A percentile compares a stretch with the other conserved stretches of the same genome.
These are phyloP conservation scores for Fusarium sp. DNA, from an alignment of 2,329 filamentous ascomycete species.

Conservation along the genomic window DNA sequence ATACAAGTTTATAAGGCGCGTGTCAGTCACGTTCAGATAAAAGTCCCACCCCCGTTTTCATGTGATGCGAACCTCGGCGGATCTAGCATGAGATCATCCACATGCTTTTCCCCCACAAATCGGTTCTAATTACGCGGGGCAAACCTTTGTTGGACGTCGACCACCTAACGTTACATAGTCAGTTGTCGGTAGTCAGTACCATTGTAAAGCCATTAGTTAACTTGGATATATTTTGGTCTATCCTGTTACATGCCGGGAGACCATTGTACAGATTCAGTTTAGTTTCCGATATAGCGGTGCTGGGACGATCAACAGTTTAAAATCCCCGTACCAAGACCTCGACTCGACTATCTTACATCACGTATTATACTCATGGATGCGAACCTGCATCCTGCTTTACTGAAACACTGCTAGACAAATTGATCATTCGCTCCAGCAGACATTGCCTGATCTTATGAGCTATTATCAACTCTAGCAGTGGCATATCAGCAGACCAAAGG, in stretches of 20 bases:
- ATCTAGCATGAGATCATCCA: conserved; percentile 30
- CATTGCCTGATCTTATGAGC: too few species aligned
- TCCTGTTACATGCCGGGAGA: too few species aligned
- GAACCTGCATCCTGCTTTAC: too few species aligned
- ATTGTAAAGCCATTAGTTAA: background rate
- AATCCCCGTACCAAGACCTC: too few species aligned
- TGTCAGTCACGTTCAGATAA: background rate
- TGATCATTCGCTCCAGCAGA: too few species aligned
- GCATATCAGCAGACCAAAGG: background rate
- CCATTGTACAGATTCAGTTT: too few species aligned
- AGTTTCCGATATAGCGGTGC: too few species aligned
- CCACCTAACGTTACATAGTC: conserved; percentile 31
- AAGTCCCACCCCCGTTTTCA: conserved; percentile 1
- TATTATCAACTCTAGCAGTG: background rate
- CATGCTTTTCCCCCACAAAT: conserved; percentile 31
- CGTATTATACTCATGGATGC: too few species aligned
- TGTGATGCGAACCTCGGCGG: conserved; percentile 33
- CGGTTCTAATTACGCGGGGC: conserved; percentile 12
- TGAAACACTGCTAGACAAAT: too few species aligned
- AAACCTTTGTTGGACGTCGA: conserved; percentile 1
- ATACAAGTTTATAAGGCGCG: background rate
- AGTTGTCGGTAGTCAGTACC: conserved; percentile 9
- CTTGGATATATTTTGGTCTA: too few species aligned
- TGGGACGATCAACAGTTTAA: too few species aligned
- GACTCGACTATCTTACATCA: too few species aligned